Conservation (phyloP, 129 eudicot species). For the Centrapalus pauciflorus region DNA sequence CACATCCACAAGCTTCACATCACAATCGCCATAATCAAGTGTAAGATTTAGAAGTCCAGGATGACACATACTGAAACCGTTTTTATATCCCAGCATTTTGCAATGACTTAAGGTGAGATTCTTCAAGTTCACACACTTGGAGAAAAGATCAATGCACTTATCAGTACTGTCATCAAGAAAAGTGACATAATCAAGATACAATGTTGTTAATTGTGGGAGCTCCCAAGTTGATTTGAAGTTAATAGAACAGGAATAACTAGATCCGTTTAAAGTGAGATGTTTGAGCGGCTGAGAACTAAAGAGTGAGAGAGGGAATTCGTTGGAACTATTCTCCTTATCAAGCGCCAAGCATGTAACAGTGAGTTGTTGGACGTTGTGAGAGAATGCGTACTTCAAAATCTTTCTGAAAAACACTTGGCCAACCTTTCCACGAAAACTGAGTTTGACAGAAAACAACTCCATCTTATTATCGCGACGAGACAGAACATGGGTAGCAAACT, state of each 20-base stretch:
- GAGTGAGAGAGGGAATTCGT: not conserved
- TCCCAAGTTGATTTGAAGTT: conserved; percentile 9
- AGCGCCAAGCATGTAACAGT: not conserved
- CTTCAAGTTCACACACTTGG: conserved; percentile 10
- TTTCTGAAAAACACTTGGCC: not conserved
- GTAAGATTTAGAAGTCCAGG: too few relatives aligned
- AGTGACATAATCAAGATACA: not conserved
- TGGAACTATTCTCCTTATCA: not conserved
- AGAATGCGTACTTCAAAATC: not conserved
- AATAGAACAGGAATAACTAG: not conserved
- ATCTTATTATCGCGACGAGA: not conserved
- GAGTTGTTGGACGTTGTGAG: conserved; percentile 13
- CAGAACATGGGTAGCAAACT: not conserved
- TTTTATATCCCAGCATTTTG: not conserved
- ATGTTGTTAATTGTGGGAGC: conserved; percentile 5
- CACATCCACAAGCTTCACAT: too few relatives aligned
- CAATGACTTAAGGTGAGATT: conserved; percentile 1
- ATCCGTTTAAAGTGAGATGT: not conserved
- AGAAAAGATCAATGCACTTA: not conserved
- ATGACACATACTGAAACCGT: too few relatives aligned
- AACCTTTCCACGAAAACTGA: not conserved
- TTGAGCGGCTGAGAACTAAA: conserved; percentile 2
- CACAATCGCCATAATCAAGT: too few relatives aligned
- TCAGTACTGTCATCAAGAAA: not conserved
- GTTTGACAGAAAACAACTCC: not conserved